A percentile compares a stretch with the other conserved stretches of the same genome.
Evolutionary conservation across 2,329 filamentous ascomycete species (phyloP).

Genomic region (Apiospora koreana): DNA sequence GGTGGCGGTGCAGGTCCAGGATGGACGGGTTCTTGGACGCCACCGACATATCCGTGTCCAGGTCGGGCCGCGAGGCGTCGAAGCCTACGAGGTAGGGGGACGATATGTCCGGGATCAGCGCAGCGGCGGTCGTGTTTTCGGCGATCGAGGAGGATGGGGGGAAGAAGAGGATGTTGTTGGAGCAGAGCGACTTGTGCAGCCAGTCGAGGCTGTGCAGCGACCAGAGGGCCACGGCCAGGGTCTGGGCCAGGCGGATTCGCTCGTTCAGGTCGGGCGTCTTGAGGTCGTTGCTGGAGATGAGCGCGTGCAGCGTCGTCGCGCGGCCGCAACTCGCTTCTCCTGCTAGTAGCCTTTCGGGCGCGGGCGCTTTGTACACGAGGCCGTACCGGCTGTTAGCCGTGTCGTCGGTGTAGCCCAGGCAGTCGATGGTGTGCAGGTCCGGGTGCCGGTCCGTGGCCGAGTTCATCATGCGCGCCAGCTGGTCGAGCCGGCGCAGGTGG

Average conservation of each 20-base stretch:
- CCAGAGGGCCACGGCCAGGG: constrained; percentile 45
- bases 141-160: constrained; percentile 36
- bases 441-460: constrained; percentile 45
- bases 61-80: constrained; percentile 40
- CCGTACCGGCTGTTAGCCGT: constrained; percentile 39
- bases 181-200: constrained; percentile 47
- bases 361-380: constrained; percentile 42
- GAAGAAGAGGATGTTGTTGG: constrained; percentile 45
- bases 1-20: constrained; percentile 48
- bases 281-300: constrained; percentile 40
- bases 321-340: constrained; percentile 16
- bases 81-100: constrained; percentile 41
- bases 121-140: constrained; percentile 20
- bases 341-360: constrained; percentile 15
- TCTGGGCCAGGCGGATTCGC: constrained; percentile 42
- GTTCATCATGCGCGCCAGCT: constrained; percentile 49
- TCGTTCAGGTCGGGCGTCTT: constrained; percentile 47
- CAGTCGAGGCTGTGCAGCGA: constrained; percentile 56
- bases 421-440: constrained; percentile 49
- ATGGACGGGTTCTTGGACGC: constrained; percentile 43
- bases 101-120: constrained; percentile 41
- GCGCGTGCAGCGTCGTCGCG: constrained; percentile 38
- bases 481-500: constrained; percentile 46
- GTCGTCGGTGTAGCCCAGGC: constrained; percentile 49
- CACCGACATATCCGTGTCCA: constrained; percentile 37